A percentile compares a stretch with the other conserved stretches of the same genome.
Evolutionary conservation across 257 asterid species (phyloP).

Genomic region (Przewalskia tangutica): DNA sequence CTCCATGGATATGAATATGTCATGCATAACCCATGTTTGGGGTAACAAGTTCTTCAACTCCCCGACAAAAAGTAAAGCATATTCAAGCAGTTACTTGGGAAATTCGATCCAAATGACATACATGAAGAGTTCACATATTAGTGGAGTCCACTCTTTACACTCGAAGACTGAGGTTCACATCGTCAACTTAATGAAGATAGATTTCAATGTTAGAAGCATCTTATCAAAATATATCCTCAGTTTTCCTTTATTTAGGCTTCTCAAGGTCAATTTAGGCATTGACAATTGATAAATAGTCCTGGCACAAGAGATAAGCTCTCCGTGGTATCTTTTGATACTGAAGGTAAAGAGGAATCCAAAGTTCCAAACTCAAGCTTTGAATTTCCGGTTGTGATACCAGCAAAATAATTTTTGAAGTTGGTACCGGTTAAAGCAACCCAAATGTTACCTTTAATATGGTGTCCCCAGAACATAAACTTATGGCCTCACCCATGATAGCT

Average conservation of each 20-base stretch:
- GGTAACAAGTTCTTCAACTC: neutral
- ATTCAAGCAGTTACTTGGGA: neutral
- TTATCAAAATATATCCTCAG: neutral
- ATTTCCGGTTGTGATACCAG: neutral
- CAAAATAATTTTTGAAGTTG: neutral
- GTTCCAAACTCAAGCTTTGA: neutral
- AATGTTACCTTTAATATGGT: neutral
- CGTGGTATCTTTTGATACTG: neutral
- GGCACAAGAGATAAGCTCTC: neutral
- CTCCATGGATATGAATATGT: neutral
- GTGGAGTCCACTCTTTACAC: neutral
- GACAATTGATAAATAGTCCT: neutral
- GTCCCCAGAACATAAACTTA: neutral
- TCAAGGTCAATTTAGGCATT: neutral
- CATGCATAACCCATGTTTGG: neutral
- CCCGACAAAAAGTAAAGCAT: neutral
- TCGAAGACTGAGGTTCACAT: neutral
- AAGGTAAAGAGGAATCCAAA: neutral
- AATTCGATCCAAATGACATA: neutral
- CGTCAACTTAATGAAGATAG: neutral
- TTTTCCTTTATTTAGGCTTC: neutral
- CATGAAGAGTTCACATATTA: neutral
- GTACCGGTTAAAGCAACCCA: neutral
- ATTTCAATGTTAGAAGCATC: neutral
- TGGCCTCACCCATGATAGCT: neutral